These are phyloP conservation scores for Fusarium domesticum DNA, from an alignment of 2,329 filamentous ascomycete species.

Conservation along the genomic window DNA sequence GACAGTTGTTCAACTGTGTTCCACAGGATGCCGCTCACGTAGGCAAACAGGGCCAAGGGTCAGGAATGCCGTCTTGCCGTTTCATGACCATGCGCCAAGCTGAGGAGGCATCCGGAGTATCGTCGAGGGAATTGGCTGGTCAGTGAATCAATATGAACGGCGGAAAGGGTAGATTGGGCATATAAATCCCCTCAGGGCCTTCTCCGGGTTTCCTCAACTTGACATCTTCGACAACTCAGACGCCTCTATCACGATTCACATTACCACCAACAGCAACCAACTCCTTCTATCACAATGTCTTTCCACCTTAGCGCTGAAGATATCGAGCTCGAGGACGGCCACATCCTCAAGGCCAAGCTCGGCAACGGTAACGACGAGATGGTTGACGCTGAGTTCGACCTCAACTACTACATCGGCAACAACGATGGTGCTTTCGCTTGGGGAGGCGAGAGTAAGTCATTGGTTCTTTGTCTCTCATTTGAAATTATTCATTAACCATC, in stretches of 20 bases:
- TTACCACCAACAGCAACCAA: background rate
- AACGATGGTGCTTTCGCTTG: slow-evolving; percentile 47
- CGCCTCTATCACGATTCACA: too few relatives aligned
- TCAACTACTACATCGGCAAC: slow-evolving; percentile 52
- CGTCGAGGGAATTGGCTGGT: background rate
- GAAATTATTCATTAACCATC: background rate
- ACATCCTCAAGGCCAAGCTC: slow-evolving; percentile 46
- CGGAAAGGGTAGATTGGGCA: background rate
- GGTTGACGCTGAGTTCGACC: slow-evolving; percentile 45
- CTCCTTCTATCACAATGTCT: background rate
- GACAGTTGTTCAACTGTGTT: background rate
- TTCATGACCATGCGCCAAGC: background rate
- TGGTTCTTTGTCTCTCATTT: background rate
- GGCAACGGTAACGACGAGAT: slow-evolving; percentile 40
- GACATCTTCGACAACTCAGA: background rate
- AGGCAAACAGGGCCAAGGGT: background rate
- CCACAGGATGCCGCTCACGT: background rate
- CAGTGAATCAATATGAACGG: background rate
- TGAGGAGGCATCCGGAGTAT: background rate
- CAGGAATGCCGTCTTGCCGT: background rate
- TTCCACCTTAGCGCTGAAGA: slow-evolving; percentile 49
- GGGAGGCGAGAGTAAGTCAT: slow-evolving; percentile 35
- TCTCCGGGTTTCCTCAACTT: background rate
- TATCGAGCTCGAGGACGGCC: slow-evolving; percentile 48
- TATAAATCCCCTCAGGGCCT: background rate